These are phyloP conservation scores for Pseudofabraea citricarpa DNA, from an alignment of 2,329 filamentous ascomycete species.

Conservation along the genomic window DNA sequence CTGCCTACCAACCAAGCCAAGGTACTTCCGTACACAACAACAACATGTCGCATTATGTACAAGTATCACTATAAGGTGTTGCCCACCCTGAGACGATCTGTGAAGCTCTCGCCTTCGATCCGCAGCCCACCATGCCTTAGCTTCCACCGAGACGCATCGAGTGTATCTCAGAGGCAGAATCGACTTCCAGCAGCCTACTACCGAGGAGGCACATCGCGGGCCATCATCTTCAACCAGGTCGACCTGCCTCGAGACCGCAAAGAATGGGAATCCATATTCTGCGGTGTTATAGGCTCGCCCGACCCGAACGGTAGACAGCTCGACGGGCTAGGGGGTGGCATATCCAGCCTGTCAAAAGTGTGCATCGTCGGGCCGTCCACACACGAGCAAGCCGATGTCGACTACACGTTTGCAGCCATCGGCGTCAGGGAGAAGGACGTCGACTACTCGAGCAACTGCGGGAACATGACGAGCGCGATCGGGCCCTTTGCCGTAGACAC, in stretches of 20 bases:
- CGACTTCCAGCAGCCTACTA: constrained; percentile 52
- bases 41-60: too few relatives aligned
- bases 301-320: constrained; percentile 67
- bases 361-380: constrained; percentile 56
- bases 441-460: constrained; percentile 67
- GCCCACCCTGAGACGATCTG: too few relatives aligned
- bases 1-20: too few relatives aligned
- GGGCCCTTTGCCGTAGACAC: constrained; percentile 61
- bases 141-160: too few relatives aligned
- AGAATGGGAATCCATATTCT: constrained; percentile 50
- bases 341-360: constrained; percentile 66
- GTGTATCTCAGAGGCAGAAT: constrained; percentile 16
- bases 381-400: constrained; percentile 49
- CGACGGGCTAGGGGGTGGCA: constrained; percentile 65
- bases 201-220: constrained; percentile 66
- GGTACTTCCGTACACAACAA: too few relatives aligned
- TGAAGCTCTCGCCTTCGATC: too few relatives aligned
- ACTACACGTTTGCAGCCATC: constrained; percentile 68
- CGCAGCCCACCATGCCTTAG: too few relatives aligned
- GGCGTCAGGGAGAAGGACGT: constrained; percentile 57
- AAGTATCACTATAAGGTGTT: too few relatives aligned
- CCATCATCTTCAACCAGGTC: constrained; percentile 51
- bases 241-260: constrained; percentile 42
- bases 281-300: constrained; percentile 56
- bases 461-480: constrained; percentile 67